phyloP scores from a whole-genome alignment of 2,329 filamentous ascomycete species.

The Seiridium cupressi region DNA sequence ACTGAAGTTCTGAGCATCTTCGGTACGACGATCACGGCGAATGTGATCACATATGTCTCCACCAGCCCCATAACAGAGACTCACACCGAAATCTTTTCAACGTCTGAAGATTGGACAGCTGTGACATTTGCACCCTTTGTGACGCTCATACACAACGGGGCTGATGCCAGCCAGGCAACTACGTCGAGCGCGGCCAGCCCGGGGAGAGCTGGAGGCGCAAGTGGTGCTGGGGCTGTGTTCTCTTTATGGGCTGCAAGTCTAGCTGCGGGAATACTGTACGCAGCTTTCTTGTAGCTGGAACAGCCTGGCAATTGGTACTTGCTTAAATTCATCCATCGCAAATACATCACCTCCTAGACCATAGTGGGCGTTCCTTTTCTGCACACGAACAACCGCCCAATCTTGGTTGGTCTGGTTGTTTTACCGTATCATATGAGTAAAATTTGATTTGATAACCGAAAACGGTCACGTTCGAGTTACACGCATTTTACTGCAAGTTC shows the following conservation, averaged over 20 bases:
- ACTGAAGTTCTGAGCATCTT: background rate
- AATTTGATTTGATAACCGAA: too few species aligned
- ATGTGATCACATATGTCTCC: background rate
- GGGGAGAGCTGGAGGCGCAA: background rate
- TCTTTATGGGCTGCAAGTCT: background rate
- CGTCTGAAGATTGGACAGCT: background rate
- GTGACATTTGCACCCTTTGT: background rate
- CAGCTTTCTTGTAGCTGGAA: background rate
- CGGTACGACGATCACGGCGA: background rate
- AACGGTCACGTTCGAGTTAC: too few species aligned
- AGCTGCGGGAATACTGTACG: background rate
- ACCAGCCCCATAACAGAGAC: background rate
- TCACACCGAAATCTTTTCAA: background rate
- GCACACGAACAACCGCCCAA: too few species aligned
- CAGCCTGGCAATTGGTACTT: too few species aligned
- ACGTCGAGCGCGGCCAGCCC: background rate
- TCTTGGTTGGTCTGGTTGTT: too few species aligned
- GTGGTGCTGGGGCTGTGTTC: background rate
- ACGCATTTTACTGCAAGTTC: too few species aligned
- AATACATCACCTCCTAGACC: too few species aligned
- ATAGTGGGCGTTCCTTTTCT: too few species aligned
- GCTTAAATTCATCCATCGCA: too few species aligned
- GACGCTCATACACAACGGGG: background rate
- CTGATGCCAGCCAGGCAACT: background rate
- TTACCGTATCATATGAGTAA: too few species aligned